Evolutionary conservation across 2,329 filamentous ascomycete species (phyloP), one percentile per base, ranked within the genome.

Genomic region (Pestalotiopsis sp.): DNA sequence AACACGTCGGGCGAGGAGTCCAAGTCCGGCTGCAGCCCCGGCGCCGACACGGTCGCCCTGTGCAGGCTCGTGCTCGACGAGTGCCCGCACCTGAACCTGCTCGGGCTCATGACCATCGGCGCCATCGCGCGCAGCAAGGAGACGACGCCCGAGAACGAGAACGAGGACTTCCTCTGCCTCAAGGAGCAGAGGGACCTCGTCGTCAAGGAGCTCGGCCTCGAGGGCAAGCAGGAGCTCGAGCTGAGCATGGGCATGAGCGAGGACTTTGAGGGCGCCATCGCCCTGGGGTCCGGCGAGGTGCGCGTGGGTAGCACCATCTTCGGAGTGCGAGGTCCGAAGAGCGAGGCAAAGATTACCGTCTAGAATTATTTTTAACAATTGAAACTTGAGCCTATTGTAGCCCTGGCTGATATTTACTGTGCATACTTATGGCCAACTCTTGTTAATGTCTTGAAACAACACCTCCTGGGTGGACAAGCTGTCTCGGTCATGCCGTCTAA

Each of bases 191-290:
- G 93, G 68, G 92, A 97, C 78, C 80, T 88, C 14, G 89, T 98
- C 2, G 88, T 86, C 2, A 77, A 82, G 76, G 91, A 90, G 73
- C 76, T 95, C 65, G 88, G 84, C 0, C 73, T 89, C 56, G 27
- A 62, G 36, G 59, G 36, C 5, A 78, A 83, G 17, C 31, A 31
- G 45, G 85, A 86, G 70, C 78, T 98, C 75, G 94, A 98, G 84
- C 80, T 98, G 81, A 98, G 95, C 81, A 99, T 99, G 95, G 95
- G 95, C 6, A 99, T 99, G 96, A 98, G 94, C 78, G 90, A 93
- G 76, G 96, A 99, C 80, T 99, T 95, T 79, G 95, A 97, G 83
- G 92, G 91, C 7, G 96, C 96, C 0, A 91, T 98, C 76, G 82
- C 81, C 13, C 84, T 94, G 84, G 96, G 96, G 0, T 98, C 95